Conservation (phyloP, 345 rosid species). For the Acer yangbiense region DNA sequence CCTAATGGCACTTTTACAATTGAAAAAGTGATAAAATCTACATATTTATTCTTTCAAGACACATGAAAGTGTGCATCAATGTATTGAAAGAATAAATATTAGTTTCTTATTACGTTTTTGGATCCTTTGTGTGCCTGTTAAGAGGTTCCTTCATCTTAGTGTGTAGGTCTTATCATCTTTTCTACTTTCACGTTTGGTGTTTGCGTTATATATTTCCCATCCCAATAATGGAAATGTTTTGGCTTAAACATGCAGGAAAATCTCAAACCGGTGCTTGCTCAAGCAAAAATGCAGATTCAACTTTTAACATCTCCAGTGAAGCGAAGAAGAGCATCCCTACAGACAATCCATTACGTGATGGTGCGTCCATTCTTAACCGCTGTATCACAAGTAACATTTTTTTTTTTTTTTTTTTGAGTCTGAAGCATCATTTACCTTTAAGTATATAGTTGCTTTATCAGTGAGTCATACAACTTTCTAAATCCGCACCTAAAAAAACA, state of each 20-base stretch:
- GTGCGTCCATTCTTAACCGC: conserved; percentile 35
- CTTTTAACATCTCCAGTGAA: conserved; percentile 24
- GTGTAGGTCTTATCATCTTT: neutral
- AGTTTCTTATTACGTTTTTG: too few relatives aligned
- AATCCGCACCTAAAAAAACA: neutral
- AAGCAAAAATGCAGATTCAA: conserved; percentile 26
- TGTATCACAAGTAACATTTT: neutral
- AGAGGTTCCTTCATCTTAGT: neutral
- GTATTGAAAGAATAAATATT: too few relatives aligned
- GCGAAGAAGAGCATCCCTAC: conserved; percentile 26
- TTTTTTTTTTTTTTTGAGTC: neutral
- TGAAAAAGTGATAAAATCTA: too few relatives aligned
- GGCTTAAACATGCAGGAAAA: conserved; percentile 29
- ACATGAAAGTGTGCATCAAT: too few relatives aligned
- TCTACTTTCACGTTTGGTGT: neutral
- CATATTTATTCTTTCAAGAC: too few relatives aligned
- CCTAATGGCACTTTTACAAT: too few relatives aligned
- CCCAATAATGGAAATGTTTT: neutral
- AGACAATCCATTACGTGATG: conserved; percentile 55
- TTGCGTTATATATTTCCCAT: neutral
- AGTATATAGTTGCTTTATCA: neutral
- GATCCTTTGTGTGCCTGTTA: too few relatives aligned
- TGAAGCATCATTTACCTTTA: conserved; percentile 7
- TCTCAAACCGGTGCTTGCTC: conserved; percentile 18
- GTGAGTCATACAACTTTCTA: neutral